Percentiles rank a stretch among this genome's conserved stretches.
Evolutionary conservation across 176 grass and related monocot species (phyloP).

Genomic region (Stipa capillata): DNA sequence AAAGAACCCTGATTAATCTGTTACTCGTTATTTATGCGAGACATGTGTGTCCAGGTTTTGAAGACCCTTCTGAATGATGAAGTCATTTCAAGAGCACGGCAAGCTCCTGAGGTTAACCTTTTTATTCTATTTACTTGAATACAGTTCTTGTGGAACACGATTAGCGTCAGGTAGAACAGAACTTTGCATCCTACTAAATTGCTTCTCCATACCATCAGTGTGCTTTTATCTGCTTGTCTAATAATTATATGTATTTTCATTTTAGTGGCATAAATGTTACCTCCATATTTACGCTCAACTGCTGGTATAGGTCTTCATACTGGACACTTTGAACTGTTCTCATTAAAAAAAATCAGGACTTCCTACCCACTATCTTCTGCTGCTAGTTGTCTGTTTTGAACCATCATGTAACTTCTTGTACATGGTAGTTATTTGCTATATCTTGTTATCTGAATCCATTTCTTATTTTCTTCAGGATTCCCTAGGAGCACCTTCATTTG

Average conservation of each 20-base stretch:
- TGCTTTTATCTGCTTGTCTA: background rate
- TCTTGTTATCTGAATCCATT: background rate
- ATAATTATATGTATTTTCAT: background rate
- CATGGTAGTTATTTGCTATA: background rate
- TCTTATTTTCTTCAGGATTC: slow-evolving; percentile 51
- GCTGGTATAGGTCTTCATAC: background rate
- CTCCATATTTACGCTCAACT: background rate
- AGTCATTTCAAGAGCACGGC: slow-evolving; percentile 46
- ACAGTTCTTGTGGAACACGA: background rate
- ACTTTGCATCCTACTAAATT: slow-evolving; percentile 2
- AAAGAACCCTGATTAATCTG: background rate
- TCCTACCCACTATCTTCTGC: background rate
- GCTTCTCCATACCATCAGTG: background rate
- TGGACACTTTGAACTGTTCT: background rate
- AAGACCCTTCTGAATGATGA: slow-evolving; percentile 75
- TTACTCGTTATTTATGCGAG: background rate
- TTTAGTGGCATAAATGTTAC: background rate
- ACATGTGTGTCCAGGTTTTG: slow-evolving; percentile 50
- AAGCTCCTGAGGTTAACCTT: slow-evolving; percentile 52
- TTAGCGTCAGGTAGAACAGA: slow-evolving; percentile 4
- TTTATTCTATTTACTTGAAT: background rate
- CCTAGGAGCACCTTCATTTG: slow-evolving; percentile 41
- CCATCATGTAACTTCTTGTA: background rate
- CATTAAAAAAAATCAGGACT: background rate
- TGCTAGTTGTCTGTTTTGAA: background rate